Evolutionary conservation across 305 asterid species (phyloP).

Genomic region (Rubia tinctorum): DNA sequence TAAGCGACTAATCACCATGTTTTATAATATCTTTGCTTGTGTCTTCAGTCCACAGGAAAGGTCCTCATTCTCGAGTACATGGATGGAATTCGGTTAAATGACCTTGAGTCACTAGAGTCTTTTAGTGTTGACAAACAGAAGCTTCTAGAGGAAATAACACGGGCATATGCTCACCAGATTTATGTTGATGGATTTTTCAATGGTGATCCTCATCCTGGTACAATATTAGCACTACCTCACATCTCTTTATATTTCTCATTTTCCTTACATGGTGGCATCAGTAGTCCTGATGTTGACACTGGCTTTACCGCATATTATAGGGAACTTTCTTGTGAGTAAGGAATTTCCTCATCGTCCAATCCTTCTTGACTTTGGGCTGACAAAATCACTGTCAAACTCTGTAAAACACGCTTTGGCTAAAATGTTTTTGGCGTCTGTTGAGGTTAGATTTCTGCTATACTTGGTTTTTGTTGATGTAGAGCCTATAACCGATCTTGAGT

Average conservation of each 20-base stretch:
- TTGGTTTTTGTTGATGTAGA: not conserved
- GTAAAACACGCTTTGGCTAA: constrained; percentile 88
- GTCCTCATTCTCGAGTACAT: constrained; percentile 89
- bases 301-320: constrained; percentile 37
- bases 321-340: constrained; percentile 97
- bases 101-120: constrained; percentile 63
- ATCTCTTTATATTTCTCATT: not conserved
- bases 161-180: constrained; percentile 98
- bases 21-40: constrained; percentile 19
- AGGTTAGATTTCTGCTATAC: constrained; percentile 53
- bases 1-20: constrained; percentile 14
- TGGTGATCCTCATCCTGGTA: constrained; percentile 99
- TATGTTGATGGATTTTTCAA: constrained; percentile 98
- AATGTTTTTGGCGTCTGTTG: constrained; percentile 97
- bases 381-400: constrained; percentile 70
- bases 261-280: not conserved
- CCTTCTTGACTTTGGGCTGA: constrained; percentile 96
- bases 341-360: constrained; percentile 89
- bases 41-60: constrained; percentile 80
- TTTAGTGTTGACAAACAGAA: constrained; percentile 90
- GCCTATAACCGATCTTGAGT: not conserved
- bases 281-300: constrained; percentile 8
- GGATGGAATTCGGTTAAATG: constrained; percentile 96
- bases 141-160: constrained; percentile 94
- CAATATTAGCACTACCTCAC: not conserved